Conservation (phyloP, 179 eudicot genomes). For the Beta macrorhiza region DNA sequence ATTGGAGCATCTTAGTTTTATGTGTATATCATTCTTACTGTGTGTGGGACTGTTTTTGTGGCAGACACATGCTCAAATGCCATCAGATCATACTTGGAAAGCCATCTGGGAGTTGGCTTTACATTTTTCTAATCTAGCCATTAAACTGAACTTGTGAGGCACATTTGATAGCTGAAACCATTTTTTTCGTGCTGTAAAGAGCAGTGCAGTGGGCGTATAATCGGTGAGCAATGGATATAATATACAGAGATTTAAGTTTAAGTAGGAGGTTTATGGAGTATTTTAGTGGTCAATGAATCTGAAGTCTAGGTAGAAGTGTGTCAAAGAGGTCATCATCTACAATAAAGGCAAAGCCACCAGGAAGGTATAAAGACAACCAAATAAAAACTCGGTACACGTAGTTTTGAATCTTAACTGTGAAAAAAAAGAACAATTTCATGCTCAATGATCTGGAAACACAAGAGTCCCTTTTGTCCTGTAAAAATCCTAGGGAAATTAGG, state of each 20-base stretch:
- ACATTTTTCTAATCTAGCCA: neutral
- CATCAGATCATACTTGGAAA: neutral
- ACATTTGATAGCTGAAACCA: neutral
- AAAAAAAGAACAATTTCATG: no score
- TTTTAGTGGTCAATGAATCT: neutral
- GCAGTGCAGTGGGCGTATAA: neutral
- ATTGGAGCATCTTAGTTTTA: neutral
- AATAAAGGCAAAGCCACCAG: neutral
- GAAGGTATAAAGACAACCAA: neutral
- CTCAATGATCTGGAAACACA: neutral
- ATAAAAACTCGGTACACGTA: neutral
- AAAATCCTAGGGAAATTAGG: neutral
- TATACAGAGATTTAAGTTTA: neutral
- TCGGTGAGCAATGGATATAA: neutral
- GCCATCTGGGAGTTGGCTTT: neutral
- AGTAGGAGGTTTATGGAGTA: neutral
- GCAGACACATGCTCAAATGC: neutral
- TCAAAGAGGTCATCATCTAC: neutral
- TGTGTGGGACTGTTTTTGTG: neutral
- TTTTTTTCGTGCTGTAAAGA: neutral
- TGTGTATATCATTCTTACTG: neutral
- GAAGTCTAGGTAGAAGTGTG: neutral
- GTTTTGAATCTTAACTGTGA: neutral
- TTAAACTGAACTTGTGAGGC: neutral
- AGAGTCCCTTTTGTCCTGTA: neutral